These are phyloP conservation scores for Colletotrichum gigasporum DNA, from an alignment of 2,329 filamentous ascomycete genomes.

Conservation along the genomic window DNA sequence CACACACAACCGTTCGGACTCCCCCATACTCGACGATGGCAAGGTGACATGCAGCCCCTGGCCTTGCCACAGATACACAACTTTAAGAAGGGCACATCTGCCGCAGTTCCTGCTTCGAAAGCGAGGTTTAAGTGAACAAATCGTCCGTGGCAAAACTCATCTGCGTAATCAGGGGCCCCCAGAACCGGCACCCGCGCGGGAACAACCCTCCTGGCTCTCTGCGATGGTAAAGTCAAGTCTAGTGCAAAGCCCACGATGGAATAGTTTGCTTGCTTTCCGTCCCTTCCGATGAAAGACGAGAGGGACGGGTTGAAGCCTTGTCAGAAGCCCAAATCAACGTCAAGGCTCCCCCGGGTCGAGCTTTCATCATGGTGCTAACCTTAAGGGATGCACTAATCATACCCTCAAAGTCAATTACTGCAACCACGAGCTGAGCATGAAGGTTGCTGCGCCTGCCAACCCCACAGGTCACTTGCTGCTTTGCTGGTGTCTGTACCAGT, in stretches of 20 bases:
- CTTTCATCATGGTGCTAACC: background rate
- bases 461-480: background rate
- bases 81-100: background rate
- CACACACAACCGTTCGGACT: no score
- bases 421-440: background rate
- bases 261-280: background rate
- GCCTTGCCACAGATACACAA: background rate
- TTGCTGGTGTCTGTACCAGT: background rate
- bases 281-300: background rate
- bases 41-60: background rate
- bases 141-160: background rate
- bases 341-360: background rate
- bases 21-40: background rate
- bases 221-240: background rate
- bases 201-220: no score
- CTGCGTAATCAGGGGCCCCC: no score
- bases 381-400: background rate
- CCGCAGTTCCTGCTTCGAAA: background rate
- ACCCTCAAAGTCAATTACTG: constrained; percentile 17
- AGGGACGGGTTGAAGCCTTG: background rate
- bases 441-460: background rate
- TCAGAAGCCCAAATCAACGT: background rate
- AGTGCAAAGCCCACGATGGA: background rate
- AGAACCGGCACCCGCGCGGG: no score
- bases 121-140: background rate